A percentile compares a stretch with the other conserved stretches of the same genome.
These are phyloP conservation scores for Wickerhamiella lipophila DNA, from an alignment of 805 yeast genomes.

Conservation along the genomic window DNA sequence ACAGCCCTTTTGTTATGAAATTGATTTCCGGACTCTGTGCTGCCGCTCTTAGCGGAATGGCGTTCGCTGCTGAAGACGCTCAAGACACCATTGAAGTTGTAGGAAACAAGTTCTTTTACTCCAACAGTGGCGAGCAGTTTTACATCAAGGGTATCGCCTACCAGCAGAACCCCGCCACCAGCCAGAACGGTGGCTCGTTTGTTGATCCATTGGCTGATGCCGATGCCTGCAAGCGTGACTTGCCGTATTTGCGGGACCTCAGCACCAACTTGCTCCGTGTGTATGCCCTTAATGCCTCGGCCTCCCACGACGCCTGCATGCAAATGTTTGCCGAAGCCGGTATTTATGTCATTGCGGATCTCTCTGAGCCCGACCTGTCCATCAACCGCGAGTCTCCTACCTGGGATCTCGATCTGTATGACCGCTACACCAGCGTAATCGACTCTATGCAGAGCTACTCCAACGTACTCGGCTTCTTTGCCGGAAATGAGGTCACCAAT, in stretches of 20 bases:
- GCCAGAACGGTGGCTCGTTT: constrained; percentile 32
- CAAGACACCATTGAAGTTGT: constrained; percentile 39
- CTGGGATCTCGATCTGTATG: constrained; percentile 61
- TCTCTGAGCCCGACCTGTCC: constrained; percentile 72
- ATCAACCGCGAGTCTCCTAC: constrained; percentile 64
- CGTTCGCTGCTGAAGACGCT: constrained; percentile 16
- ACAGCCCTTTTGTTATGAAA: constrained; percentile 20
- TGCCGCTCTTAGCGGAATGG: constrained; percentile 14
- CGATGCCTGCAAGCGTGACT: constrained; percentile 61
- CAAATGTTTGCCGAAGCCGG: constrained; percentile 64
- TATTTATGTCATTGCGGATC: constrained; percentile 80
- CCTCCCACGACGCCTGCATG: constrained; percentile 71
- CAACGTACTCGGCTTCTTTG: constrained; percentile 86
- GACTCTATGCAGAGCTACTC: constrained; percentile 64
- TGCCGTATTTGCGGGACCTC: constrained; percentile 58
- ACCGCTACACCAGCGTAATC: constrained; percentile 70
- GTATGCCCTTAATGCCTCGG: constrained; percentile 65
- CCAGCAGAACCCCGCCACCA: constrained; percentile 42
- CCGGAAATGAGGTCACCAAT: constrained; percentile 94
- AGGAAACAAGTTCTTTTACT: constrained; percentile 67
- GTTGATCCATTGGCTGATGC: constrained; percentile 69
- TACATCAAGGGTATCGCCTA: constrained; percentile 81
- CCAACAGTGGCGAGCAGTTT: constrained; percentile 65
- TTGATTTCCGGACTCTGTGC: constrained; percentile 18
- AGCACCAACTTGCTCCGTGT: constrained; percentile 73